Evolutionary conservation across 2,329 filamentous ascomycete species (phyloP).

Genomic region (Colletotrichum liaoningense): DNA sequence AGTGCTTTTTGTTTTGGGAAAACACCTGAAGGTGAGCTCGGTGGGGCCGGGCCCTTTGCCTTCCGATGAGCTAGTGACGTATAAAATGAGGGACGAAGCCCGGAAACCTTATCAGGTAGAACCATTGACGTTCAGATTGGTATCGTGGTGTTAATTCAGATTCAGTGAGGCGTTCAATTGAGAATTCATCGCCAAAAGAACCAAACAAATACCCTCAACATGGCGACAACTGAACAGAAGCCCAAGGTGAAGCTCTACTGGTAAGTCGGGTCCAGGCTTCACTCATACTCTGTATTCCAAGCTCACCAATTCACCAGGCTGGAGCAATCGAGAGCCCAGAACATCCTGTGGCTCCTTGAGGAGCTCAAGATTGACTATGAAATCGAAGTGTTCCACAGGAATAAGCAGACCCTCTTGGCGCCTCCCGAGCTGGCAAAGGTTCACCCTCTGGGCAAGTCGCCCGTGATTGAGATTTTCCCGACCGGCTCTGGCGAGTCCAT

Average conservation of each 20-base stretch:
- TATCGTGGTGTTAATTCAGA: not conserved
- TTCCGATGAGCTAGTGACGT: slow-evolving; percentile 32
- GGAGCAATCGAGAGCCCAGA: slow-evolving; percentile 83
- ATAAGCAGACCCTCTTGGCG: slow-evolving; percentile 71
- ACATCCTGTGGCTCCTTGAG: slow-evolving; percentile 87
- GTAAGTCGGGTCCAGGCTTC: slow-evolving; percentile 49
- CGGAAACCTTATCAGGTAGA: not conserved
- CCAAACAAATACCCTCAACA: not conserved
- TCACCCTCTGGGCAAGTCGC: slow-evolving; percentile 89
- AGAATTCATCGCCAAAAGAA: not conserved
- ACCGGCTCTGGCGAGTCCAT: slow-evolving; percentile 55
- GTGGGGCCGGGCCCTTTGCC: slow-evolving; percentile 27
- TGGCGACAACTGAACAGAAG: slow-evolving; percentile 41
- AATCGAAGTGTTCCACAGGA: slow-evolving; percentile 81
- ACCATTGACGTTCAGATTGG: not conserved
- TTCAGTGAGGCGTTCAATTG: not conserved
- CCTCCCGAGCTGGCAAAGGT: slow-evolving; percentile 80
- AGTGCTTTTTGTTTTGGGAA: slow-evolving; percentile 8
- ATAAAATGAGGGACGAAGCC: slow-evolving; percentile 25
- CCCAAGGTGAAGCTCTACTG: slow-evolving; percentile 74
- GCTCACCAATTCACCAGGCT: slow-evolving; percentile 68
- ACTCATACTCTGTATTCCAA: not conserved
- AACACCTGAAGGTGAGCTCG: slow-evolving; percentile 16
- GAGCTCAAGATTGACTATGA: slow-evolving; percentile 85
- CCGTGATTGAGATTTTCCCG: slow-evolving; percentile 75